These are phyloP conservation scores for Pythium rishiriense DNA, from an alignment of 352 stramenopile genomes.

Conservation along the genomic window DNA sequence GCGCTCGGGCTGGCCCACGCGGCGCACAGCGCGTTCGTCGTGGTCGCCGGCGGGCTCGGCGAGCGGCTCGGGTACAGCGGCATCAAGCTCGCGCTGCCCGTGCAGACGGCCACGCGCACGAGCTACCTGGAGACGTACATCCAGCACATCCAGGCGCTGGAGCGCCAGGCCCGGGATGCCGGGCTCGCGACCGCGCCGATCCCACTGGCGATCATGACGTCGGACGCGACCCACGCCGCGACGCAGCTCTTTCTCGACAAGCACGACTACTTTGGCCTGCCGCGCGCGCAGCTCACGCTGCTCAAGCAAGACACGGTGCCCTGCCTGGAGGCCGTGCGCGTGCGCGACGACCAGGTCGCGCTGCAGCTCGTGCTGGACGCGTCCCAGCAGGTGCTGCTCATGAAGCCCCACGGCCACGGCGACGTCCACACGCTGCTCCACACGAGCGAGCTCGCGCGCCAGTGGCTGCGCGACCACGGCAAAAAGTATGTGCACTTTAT, in stretches of 20 bases:
- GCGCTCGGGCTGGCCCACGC: slow-evolving; percentile 52
- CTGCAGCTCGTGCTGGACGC: slow-evolving; percentile 22
- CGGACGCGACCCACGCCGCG: slow-evolving; percentile 92
- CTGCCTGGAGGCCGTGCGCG: slow-evolving; percentile 47
- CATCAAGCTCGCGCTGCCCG: slow-evolving; percentile 97
- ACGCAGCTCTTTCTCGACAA: slow-evolving; percentile 89
- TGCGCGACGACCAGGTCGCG: background rate
- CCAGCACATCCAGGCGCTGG: slow-evolving; percentile 92
- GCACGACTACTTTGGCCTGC: slow-evolving; percentile 95
- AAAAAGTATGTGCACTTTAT: slow-evolving; percentile 95
- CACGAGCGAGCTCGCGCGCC: slow-evolving; percentile 58
- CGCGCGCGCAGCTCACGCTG: slow-evolving; percentile 90
- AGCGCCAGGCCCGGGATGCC: slow-evolving; percentile 43
- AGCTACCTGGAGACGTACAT: slow-evolving; percentile 95
- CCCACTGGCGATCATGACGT: slow-evolving; percentile 98
- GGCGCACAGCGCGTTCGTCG: slow-evolving; percentile 91
- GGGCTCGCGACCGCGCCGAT: slow-evolving; percentile 44
- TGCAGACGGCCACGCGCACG: slow-evolving; percentile 89
- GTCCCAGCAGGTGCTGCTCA: slow-evolving; percentile 51
- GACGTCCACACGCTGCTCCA: slow-evolving; percentile 96
- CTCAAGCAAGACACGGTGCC: slow-evolving; percentile 98
- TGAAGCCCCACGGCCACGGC: slow-evolving; percentile 98
- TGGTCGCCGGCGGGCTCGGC: slow-evolving; percentile 97
- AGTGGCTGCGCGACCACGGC: slow-evolving; percentile 80
- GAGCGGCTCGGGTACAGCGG: slow-evolving; percentile 95